Evolutionary conservation across 768 basidiomycete genomes (phyloP).

Genomic region (Leccinum rimulosum): DNA sequence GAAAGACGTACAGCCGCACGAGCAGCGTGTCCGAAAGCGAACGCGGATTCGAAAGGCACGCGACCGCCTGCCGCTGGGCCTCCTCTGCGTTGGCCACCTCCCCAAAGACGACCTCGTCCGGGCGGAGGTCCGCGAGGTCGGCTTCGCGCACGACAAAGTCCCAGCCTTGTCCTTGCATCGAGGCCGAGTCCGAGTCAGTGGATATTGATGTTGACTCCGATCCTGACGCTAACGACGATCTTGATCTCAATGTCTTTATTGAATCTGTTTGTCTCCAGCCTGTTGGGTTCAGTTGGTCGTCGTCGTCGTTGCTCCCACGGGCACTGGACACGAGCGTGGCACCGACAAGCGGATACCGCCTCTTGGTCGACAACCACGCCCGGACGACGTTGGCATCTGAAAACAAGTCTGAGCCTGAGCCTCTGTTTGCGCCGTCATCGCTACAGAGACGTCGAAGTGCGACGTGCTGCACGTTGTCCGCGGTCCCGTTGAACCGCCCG

Average conservation of each 20-base stretch:
- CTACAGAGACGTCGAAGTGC: constrained; percentile 24
- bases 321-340: constrained; percentile 26
- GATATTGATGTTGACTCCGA: constrained; percentile 3
- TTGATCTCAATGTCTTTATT: too few relatives aligned
- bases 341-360: constrained; percentile 48
- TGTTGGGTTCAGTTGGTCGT: not conserved
- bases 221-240: too few relatives aligned
- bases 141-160: constrained; percentile 42
- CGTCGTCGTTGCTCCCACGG: too few relatives aligned
- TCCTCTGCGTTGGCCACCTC: constrained; percentile 35
- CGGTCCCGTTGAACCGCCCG: constrained; percentile 39
- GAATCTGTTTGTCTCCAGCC: too few relatives aligned
- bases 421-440: not conserved
- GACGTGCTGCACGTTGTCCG: constrained; percentile 40
- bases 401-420: constrained; percentile 23
- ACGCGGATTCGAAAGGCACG: constrained; percentile 34
- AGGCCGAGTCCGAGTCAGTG: not conserved
- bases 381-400: constrained; percentile 35
- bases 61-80: constrained; percentile 28
- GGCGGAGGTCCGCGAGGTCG: constrained; percentile 29
- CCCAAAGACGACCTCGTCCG: constrained; percentile 40
- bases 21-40: constrained; percentile 42
- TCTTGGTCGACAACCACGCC: constrained; percentile 49
- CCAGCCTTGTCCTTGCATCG: not conserved
- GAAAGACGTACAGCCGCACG: constrained; percentile 42